Evolutionary conservation across 2,329 filamentous ascomycete genomes (phyloP), one percentile per base, ranked within the genome.

Genomic region (Truncatella angustata): DNA sequence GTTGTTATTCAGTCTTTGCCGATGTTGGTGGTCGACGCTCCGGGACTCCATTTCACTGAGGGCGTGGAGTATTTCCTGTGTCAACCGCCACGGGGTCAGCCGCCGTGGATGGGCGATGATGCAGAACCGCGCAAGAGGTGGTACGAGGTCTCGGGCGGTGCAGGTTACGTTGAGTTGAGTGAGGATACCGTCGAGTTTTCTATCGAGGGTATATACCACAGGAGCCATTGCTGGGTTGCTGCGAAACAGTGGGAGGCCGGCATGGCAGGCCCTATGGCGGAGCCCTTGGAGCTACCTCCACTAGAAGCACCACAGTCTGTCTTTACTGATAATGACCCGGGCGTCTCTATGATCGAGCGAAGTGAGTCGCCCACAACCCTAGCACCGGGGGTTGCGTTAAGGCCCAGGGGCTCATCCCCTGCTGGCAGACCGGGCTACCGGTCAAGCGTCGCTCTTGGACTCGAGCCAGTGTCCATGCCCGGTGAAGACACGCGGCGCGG

Each of bases 41-140:
- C 87, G 0, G 85, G 80, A 9, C 72, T 92, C 40, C 80, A 79
- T 50, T 85, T 80, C 65, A 87, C 83, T 0, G 82, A 90, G 47
- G 85, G 81, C 1, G 87, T 90, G 2, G 90, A 93, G 66, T 91
- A 93, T 70, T 94, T 93, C 73, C 75, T 93, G 24, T 92, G 89
- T 67, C 79, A 90, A 64, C 83, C 88, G 4, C 86, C 88, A 0
- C 81, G 88, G 62, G 86, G 86, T 16, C 85, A 85, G 50, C 77
- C 84, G 0, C 89, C 90, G 0, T 94, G 90, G 90, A 76, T 85
- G 42, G 81, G 84, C 50, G 86, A 87, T 49, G 81, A 82, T 34
- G 75, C 78, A 30, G 74, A 82, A 44, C 79, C 86, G 12, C 80
- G 81, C 60, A 85, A 84, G 72, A 83, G 84, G 62, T 90, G 87